Evolutionary conservation across 2,329 filamentous ascomycete genomes (phyloP).

Genomic region (Onygenales sp.): DNA sequence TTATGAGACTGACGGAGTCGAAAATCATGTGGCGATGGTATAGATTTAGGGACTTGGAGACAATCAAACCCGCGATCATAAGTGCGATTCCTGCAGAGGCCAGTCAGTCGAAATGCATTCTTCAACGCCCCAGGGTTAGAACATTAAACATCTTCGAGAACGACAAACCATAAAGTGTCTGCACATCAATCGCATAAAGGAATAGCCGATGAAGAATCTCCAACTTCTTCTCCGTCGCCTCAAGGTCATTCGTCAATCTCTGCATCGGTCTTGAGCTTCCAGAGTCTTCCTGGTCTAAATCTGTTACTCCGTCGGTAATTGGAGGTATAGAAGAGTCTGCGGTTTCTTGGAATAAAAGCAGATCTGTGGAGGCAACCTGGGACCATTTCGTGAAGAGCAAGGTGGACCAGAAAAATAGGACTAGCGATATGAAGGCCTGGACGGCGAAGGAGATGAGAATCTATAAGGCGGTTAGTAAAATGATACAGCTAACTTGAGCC

Average conservation of each 20-base stretch:
- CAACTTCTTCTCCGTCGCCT: background rate
- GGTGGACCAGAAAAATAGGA: background rate
- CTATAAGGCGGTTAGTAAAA: background rate
- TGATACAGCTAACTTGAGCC: background rate
- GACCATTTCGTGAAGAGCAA: background rate
- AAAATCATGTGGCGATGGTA: background rate
- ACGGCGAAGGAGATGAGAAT: background rate
- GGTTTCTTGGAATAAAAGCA: background rate
- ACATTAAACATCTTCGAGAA: too few relatives aligned
- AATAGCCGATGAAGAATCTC: background rate
- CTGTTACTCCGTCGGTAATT: too few relatives aligned
- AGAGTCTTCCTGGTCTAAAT: too few relatives aligned
- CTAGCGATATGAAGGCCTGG: background rate
- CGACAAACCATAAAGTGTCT: background rate
- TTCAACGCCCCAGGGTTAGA: too few relatives aligned
- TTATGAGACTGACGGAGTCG: background rate
- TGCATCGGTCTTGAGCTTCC: background rate
- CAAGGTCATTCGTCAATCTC: background rate
- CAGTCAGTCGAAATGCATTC: too few relatives aligned
- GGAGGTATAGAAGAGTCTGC: too few relatives aligned
- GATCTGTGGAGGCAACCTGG: background rate
- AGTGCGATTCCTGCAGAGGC: background rate
- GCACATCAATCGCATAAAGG: background rate
- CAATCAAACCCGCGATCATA: background rate
- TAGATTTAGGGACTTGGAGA: background rate